Base-by-base conservation (phyloP, 208 protist species). In the Lotmaria passim region DNA sequence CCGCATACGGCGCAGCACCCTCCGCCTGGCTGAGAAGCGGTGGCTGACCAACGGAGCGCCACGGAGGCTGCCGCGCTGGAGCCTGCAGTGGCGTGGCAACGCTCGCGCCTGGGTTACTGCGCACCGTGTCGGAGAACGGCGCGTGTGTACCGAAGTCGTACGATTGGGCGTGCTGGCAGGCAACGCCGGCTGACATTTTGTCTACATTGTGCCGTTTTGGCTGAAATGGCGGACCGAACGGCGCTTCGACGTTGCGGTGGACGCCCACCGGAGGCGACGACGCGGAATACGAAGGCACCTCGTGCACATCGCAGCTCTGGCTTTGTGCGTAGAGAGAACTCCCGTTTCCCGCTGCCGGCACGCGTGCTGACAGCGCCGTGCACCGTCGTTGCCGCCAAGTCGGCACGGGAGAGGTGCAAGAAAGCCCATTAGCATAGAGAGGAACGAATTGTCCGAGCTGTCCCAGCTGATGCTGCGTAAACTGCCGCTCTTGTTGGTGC, bases 31-130 rank as follows among this genome's bases (percentile, higher is more conserved):
- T 11, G 12, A 24, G 23, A 8, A 62, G 39, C 56, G 56, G 56
- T 3, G 39, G 24, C 39, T 62, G 39, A 3, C 39, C 39, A 3
- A 64, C 58, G 28, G 58, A 39, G 26, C 43, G 58, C 58, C 58
- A 64, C 28, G 31, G 44, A 2, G 44, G 59, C 10, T 65, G 46
- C 23, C 30, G 59, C 8, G 44, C 26, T 30, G 59, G 30, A 0
- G 39, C 17, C 21, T 53, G 59, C 14, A 65, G 44, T 26, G 59
- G 41, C n/a, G 59, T 53, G 7, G 59, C 28, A n/a, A 12, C 46
- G 17, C 44, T 52, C 17, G 46, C 31, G 31, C 43, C 44, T 3
- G 41, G 41, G 41, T 43, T 36, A 19, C 57, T 63, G 15, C 28
- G 38, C 12, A 51, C 14, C 3, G 57, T 38, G 17, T 19, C 39